Percentiles rank a stretch among this genome's conserved stretches.
These are phyloP conservation scores for Fragaria iinumae DNA, from an alignment of 306 rosid species.

Conservation along the genomic window DNA sequence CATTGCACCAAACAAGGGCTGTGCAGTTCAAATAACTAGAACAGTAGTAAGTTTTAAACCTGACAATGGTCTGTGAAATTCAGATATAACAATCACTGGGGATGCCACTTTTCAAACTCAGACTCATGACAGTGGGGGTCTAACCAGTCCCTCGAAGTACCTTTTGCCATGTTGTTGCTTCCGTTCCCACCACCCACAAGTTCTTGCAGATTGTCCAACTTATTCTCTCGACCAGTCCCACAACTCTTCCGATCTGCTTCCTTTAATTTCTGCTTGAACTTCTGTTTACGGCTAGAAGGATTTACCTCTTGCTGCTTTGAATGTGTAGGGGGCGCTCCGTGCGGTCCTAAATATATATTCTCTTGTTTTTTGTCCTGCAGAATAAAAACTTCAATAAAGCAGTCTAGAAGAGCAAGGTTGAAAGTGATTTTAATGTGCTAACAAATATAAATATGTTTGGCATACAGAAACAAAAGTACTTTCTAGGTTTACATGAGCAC, in stretches of 20 bases:
- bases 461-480: neutral
- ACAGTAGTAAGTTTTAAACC: constrained; percentile 4
- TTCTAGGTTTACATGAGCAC: neutral
- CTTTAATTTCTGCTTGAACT: constrained; percentile 79
- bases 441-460: neutral
- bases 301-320: constrained; percentile 69
- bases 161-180: constrained; percentile 43
- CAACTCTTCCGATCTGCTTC: constrained; percentile 75
- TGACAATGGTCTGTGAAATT: neutral
- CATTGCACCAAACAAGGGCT: neutral
- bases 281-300: constrained; percentile 62
- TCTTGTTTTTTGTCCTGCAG: constrained; percentile 66
- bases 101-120: constrained; percentile 67
- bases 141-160: constrained; percentile 77
- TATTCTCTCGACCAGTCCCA: constrained; percentile 76
- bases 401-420: neutral
- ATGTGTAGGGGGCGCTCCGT: constrained; percentile 85
- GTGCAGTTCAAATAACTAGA: neutral
- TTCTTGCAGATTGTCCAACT: constrained; percentile 77
- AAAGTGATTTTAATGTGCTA: neutral
- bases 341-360: constrained; percentile 87
- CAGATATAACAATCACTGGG: constrained; percentile 23
- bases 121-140: constrained; percentile 97
- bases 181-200: constrained; percentile 78
- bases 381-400: neutral